Conservation (phyloP, 2,329 filamentous ascomycete species). For the Cordyceps cateniannulata region DNA sequence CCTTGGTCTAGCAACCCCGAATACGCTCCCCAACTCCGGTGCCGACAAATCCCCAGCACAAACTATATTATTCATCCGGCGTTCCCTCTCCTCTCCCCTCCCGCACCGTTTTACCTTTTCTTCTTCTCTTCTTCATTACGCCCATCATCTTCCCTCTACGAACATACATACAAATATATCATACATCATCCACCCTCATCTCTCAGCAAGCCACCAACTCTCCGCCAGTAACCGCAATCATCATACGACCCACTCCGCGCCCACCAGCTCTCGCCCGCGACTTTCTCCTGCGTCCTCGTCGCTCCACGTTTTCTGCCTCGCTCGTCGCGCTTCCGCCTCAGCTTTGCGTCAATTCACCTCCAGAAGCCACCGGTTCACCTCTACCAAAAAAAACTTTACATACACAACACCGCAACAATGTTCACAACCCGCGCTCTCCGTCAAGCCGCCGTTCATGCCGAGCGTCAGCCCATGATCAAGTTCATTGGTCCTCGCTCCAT, state of each 20-base stretch:
- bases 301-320: background rate
- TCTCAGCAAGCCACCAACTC: background rate
- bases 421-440: slow-evolving; percentile 50
- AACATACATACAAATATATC: background rate
- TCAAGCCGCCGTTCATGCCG: slow-evolving; percentile 51
- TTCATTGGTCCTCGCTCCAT: slow-evolving; percentile 56
- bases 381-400: slow-evolving; percentile 6
- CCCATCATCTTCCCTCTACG: background rate
- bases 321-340: background rate
- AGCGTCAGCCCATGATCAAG: slow-evolving; percentile 55
- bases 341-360: background rate
- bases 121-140: background rate
- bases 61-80: background rate
- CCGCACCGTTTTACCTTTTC: background rate
- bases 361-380: background rate
- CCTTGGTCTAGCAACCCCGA: background rate
- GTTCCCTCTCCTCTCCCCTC: background rate
- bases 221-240: slow-evolving; percentile 8
- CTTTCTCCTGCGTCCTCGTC: background rate
- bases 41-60: background rate
- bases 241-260: slow-evolving; percentile 1
- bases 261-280: background rate
- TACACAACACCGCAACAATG: slow-evolving; percentile 32
- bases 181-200: background rate
- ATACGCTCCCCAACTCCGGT: background rate